Evolutionary conservation across 805 yeast species (phyloP).

Genomic region (Nakazawaea siamensis): DNA sequence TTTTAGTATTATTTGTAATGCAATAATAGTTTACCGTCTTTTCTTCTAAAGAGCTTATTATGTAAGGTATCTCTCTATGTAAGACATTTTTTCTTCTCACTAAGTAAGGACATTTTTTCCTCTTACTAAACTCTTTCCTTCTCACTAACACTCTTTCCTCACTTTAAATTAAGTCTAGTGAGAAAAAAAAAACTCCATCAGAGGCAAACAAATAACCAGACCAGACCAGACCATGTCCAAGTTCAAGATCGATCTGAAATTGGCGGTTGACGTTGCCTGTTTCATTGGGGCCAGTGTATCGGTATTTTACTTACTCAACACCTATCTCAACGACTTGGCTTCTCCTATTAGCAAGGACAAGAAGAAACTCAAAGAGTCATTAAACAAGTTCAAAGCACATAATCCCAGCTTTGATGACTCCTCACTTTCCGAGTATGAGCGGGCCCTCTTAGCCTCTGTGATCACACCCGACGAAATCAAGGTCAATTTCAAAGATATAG

Average conservation of each 20-base stretch:
- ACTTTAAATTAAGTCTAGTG: no score
- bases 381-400: constrained; percentile 47
- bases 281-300: constrained; percentile 44
- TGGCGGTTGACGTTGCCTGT: constrained; percentile 21
- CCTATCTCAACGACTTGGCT: constrained; percentile 19
- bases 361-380: constrained; percentile 43
- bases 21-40: no score
- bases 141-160: no score
- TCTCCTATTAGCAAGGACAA: constrained; percentile 21
- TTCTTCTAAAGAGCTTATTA: no score
- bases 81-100: no score
- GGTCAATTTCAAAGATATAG: constrained; percentile 73
- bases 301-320: constrained; percentile 36
- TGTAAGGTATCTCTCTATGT: no score
- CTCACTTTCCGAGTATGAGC: constrained; percentile 49
- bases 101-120: no score
- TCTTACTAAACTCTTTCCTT: no score
- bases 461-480: constrained; percentile 79
- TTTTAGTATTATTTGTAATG: no score
- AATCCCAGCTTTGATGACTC: constrained; percentile 46
- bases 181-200: not conserved
- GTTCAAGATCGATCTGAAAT: constrained; percentile 21
- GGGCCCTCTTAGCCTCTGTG: constrained; percentile 65
- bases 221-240: constrained; percentile 14
- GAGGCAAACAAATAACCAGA: not conserved